These are phyloP conservation scores for Nicotiana rustica DNA, from an alignment of 305 asterid species.

Conservation along the genomic window DNA sequence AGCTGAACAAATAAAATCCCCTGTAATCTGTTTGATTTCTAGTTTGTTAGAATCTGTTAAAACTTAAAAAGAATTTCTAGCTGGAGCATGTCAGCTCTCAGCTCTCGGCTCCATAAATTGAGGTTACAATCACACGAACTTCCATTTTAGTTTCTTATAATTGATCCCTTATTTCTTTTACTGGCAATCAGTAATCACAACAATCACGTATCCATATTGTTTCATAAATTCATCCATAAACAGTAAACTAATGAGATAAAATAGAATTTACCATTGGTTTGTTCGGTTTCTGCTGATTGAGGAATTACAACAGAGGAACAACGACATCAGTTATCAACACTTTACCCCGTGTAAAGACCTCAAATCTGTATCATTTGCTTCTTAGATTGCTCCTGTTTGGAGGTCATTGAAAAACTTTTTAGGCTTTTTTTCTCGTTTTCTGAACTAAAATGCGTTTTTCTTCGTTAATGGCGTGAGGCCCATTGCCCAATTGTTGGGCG, in stretches of 20 bases:
- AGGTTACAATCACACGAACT: neutral
- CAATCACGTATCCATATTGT: neutral
- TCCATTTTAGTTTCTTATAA: neutral
- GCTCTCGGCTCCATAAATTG: neutral
- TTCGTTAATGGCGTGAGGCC: too few species aligned
- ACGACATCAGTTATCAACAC: too few species aligned
- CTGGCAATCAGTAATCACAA: neutral
- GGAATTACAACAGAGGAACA: too few species aligned
- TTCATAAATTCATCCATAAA: neutral
- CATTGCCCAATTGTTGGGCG: too few species aligned
- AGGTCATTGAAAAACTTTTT: too few species aligned
- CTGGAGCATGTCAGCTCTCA: neutral
- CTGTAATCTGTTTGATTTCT: neutral
- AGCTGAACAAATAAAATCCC: too few species aligned
- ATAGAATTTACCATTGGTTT: neutral
- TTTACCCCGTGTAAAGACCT: too few species aligned
- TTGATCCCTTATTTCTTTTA: neutral
- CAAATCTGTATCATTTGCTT: too few species aligned
- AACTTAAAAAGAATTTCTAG: neutral
- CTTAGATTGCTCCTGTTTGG: too few species aligned
- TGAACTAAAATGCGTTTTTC: too few species aligned
- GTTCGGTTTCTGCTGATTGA: neutral
- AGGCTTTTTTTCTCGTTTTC: too few species aligned
- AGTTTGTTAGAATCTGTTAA: neutral
- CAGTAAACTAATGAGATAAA: neutral